Base-by-base conservation (phyloP, 768 basidiomycete species). In the Mycena sanguinolenta region DNA sequence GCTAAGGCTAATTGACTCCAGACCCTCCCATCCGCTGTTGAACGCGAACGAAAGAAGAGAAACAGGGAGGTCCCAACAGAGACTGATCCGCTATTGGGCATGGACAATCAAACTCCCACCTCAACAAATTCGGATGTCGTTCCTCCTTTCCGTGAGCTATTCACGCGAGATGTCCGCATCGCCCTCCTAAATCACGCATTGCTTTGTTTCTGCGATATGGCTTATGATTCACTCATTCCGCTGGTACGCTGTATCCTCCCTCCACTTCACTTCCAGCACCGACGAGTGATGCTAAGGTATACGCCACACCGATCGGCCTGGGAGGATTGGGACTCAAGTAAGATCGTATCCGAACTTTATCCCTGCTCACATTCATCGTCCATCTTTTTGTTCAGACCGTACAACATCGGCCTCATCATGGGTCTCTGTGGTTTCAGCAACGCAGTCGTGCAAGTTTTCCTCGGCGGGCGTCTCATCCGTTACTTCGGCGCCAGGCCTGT, bases 161-260 rank as follows among this genome's bases (percentile, higher is more conserved):
- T 63, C 36, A 63, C 62, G 6, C 62, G 50, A 13, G 13, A n/a
- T 2, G 52, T 63, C 2, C 25, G 23, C n/a, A 53, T 63, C 23
- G 62, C 52, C 23, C 25, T 63, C 36, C 34, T 63, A 4, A 54
- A 63, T 38, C 50, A 63, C 17, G 62, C 52, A 13, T 14, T 53
- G 4, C 52, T 63, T 34, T 39, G 25, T 19, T 63, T 63, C 62
- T 63, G 62, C 52, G 36, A 54, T 17, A 63, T 63, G 62, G 21
- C 52, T 1, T 63, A 39, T 21, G 62, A 63, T n/a, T 21, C 52
- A 14, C 23, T 63, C 1, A 28, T 53, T 3, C 50, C 62, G 1
- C 52, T 63, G 5, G 62, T 63, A 38, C 21, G 32, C n/a, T 34
- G 25, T 36, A n/a, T 32, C 32, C 19, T 34, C 30, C 19, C 10